Evolutionary conservation across 257 asterid genomes (phyloP).

Genomic region (Solanum infundibuliforme): DNA sequence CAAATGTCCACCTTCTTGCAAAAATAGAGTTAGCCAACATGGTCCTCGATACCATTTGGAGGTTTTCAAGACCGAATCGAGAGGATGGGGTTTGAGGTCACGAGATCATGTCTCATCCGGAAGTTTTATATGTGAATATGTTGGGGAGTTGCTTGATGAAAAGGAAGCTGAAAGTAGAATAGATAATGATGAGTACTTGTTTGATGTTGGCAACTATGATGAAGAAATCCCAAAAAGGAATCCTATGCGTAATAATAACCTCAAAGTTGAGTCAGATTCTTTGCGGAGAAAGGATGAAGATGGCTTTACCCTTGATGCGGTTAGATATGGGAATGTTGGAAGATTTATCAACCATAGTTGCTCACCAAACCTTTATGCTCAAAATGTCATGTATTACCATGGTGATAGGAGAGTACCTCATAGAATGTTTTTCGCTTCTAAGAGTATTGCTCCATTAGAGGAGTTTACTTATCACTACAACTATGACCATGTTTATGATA

Average conservation of each 20-base stretch:
- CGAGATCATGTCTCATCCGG: neutral
- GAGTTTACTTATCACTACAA: conserved; percentile 6
- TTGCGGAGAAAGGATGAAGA: neutral
- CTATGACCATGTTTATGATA: conserved; percentile 5
- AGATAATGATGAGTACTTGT: neutral
- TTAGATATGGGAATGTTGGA: no score
- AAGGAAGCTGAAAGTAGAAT: no score
- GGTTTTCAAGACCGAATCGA: neutral
- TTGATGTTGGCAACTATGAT: neutral
- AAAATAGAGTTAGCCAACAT: neutral
- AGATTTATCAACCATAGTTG: no score
- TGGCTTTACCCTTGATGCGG: conserved; percentile 22
- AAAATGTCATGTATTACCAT: no score
- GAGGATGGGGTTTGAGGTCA: neutral
- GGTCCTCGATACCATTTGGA: neutral
- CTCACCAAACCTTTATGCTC: no score
- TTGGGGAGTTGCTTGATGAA: neutral
- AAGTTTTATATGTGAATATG: neutral
- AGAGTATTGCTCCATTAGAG: conserved; percentile 28
- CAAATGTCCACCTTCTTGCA: neutral
- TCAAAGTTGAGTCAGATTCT: neutral
- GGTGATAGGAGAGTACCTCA: no score
- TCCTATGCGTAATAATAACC: neutral
- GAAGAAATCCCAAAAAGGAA: neutral
- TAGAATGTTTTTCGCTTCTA: conserved; percentile 33